Conservation (phyloP, 139 green algal species). For the Volvox reticuliferus region DNA sequence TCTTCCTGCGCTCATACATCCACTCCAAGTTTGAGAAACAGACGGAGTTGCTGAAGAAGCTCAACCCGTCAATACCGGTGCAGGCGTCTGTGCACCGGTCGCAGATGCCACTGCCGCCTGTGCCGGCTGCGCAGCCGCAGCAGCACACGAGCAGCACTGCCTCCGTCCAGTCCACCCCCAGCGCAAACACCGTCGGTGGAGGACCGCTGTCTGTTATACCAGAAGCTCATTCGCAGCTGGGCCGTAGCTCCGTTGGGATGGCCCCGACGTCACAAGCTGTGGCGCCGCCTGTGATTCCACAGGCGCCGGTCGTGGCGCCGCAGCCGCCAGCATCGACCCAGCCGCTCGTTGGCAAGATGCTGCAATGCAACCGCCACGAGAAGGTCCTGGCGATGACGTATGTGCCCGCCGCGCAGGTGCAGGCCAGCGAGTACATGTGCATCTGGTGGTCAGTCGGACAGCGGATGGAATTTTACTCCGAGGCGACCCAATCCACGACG, state of each 20-base stretch:
- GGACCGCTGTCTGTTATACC: neutral
- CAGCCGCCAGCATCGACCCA: neutral
- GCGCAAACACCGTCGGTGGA: neutral
- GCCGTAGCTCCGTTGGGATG: neutral
- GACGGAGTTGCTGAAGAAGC: conserved; percentile 20
- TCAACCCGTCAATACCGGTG: conserved; percentile 29
- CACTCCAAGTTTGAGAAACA: conserved; percentile 59
- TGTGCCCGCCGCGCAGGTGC: conserved; percentile 5
- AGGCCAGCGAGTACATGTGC: conserved; percentile 14
- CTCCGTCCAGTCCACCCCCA: neutral
- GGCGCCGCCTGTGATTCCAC: neutral
- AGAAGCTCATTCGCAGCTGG: neutral
- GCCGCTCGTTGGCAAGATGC: conserved; percentile 10
- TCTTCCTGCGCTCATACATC: conserved; percentile 42
- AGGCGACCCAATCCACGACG: conserved; percentile 56
- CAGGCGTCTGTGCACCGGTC: too few relatives aligned
- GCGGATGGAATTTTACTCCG: conserved; percentile 61
- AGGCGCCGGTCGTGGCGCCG: too few relatives aligned
- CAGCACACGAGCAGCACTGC: neutral
- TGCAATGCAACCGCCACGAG: conserved; percentile 46
- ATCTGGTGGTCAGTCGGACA: conserved; percentile 56
- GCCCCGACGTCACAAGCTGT: neutral
- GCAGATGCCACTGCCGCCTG: neutral
- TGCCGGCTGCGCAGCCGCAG: neutral
- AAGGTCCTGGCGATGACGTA: conserved; percentile 40